Conservation (phyloP, 2,329 filamentous ascomycete species). For the Ascochyta koolunga region DNA sequence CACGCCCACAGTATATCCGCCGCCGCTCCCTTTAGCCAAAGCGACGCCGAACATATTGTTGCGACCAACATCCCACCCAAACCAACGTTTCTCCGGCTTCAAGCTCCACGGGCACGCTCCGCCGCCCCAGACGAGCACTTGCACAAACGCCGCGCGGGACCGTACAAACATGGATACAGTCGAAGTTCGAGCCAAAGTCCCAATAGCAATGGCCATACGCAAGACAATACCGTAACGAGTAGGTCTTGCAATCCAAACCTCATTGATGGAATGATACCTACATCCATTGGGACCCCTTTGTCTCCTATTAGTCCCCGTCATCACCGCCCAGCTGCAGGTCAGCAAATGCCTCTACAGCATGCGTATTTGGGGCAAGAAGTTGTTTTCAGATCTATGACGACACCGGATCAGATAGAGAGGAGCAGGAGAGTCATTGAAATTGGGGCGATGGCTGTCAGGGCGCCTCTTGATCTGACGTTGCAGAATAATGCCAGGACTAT, state of each 20-base stretch:
- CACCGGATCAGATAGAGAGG: constrained; percentile 18
- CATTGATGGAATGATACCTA: constrained; percentile 13
- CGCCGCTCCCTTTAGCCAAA: constrained; percentile 41
- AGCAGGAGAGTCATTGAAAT: constrained; percentile 39
- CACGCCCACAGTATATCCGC: constrained; percentile 21
- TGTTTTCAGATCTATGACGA: constrained; percentile 30
- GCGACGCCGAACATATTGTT: constrained; percentile 23
- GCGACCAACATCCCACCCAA: constrained; percentile 11
- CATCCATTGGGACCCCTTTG: constrained; percentile 23
- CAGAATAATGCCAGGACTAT: background rate
- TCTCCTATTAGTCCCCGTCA: background rate
- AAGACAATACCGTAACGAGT: constrained; percentile 2
- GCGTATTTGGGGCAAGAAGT: background rate
- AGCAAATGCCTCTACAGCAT: background rate
- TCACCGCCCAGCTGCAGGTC: background rate
- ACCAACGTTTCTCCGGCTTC: constrained; percentile 33
- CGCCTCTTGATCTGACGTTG: constrained; percentile 7
- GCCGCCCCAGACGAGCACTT: constrained; percentile 8
- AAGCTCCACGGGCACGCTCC: constrained; percentile 19
- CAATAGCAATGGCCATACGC: background rate
- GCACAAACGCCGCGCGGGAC: background rate
- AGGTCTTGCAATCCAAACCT: constrained; percentile 14
- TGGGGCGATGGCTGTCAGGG: constrained; percentile 34
- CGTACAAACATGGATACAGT: background rate
- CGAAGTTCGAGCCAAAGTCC: background rate